Percentiles rank a stretch among this genome's conserved stretches.
Conservation (phyloP, 176 grass and related monocot genomes). For the Oryza nivara region DNA sequence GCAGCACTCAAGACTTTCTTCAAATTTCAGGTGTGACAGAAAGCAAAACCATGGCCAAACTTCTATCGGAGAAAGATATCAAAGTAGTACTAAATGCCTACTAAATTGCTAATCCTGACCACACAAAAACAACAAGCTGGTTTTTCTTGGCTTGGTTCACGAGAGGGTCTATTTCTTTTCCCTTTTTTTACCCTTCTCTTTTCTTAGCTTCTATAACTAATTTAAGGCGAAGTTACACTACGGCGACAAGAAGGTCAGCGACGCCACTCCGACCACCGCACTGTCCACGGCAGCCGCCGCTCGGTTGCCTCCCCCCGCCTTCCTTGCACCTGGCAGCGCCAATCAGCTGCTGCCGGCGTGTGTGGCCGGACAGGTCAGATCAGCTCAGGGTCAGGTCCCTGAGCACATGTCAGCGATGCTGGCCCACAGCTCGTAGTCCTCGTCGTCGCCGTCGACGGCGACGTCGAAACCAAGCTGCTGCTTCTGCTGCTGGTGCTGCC, state of each 20-base stretch:
- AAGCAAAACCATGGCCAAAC: slow-evolving; percentile 22
- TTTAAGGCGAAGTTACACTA: slow-evolving; percentile 25
- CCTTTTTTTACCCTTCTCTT: neutral
- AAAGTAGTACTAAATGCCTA: neutral
- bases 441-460: neutral
- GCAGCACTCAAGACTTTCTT: slow-evolving; percentile 12
- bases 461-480: slow-evolving; percentile 44
- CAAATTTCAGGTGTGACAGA: slow-evolving; percentile 1
- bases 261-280: slow-evolving; percentile 44
- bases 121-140: slow-evolving; percentile 25
- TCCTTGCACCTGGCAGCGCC: slow-evolving; percentile 49
- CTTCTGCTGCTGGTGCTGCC: slow-evolving; percentile 27
- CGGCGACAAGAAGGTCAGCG: slow-evolving; percentile 42
- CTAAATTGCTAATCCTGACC: neutral
- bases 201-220: slow-evolving; percentile 26
- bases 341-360: slow-evolving; percentile 14
- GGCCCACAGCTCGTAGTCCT: slow-evolving; percentile 64
- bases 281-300: slow-evolving; percentile 36
- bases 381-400: slow-evolving; percentile 23
- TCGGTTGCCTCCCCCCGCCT: slow-evolving; percentile 41
- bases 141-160: slow-evolving; percentile 26
- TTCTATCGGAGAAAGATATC: slow-evolving; percentile 36
- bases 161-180: neutral
- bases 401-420: slow-evolving; percentile 68
- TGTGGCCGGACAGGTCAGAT: neutral